phyloP scores from a whole-genome alignment of 2,329 filamentous ascomycete species.

The Paraphoma sp. region DNA sequence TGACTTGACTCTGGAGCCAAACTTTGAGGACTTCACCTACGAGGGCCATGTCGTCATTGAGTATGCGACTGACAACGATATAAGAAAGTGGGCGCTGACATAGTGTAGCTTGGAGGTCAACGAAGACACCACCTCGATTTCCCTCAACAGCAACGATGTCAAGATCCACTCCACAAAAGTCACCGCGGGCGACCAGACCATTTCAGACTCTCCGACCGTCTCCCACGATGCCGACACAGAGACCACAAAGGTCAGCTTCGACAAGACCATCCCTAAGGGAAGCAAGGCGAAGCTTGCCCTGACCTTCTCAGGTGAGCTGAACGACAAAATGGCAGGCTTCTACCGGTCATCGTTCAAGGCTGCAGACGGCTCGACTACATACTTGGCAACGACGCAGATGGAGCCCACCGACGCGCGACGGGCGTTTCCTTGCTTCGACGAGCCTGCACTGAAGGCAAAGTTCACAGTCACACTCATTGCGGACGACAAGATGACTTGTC shows the following conservation, averaged over 20 bases:
- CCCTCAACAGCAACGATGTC: conserved; percentile 86
- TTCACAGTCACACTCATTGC: conserved; percentile 92
- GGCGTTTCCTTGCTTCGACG: conserved; percentile 96
- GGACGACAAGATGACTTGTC: conserved; percentile 86
- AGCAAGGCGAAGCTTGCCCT: conserved; percentile 79
- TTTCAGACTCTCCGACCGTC: conserved; percentile 70
- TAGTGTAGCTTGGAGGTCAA: conserved; percentile 72
- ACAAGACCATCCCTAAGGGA: conserved; percentile 74
- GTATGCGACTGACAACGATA: conserved; percentile 48
- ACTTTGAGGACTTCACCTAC: conserved; percentile 87
- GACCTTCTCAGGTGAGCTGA: conserved; percentile 79
- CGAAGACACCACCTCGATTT: conserved; percentile 83
- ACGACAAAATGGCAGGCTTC: conserved; percentile 97
- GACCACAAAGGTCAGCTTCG: conserved; percentile 81
- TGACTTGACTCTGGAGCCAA: conserved; percentile 86
- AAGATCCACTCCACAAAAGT: conserved; percentile 79
- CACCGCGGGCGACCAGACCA: conserved; percentile 62
- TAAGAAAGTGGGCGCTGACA: conserved; percentile 23
- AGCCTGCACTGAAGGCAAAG: conserved; percentile 89
- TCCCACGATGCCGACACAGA: conserved; percentile 81
- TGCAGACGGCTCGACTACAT: conserved; percentile 76
- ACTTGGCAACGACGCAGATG: conserved; percentile 93
- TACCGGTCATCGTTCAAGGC: conserved; percentile 94
- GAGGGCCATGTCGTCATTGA: conserved; percentile 85
- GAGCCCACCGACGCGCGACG: conserved; percentile 92